These are phyloP conservation scores for Botrytis pseudocinerea DNA, from an alignment of 2,329 filamentous ascomycete species.

Conservation along the genomic window DNA sequence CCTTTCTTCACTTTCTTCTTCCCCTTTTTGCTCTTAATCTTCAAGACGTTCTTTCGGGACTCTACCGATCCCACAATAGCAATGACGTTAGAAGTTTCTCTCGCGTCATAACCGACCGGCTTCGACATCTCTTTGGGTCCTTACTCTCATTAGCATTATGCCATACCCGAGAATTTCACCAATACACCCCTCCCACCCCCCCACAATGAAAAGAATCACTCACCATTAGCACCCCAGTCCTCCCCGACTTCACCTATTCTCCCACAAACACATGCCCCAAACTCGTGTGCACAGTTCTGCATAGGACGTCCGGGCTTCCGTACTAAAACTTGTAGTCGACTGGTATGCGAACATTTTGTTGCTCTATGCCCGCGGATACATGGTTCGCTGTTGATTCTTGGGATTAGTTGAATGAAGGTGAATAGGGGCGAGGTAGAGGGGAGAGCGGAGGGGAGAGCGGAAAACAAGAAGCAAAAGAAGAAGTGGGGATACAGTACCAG, in stretches of 20 bases:
- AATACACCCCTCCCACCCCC: not conserved
- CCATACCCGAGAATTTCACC: not conserved
- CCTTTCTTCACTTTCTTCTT: not conserved
- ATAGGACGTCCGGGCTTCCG: slow-evolving; percentile 38
- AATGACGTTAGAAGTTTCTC: not conserved
- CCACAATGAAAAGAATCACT: not conserved
- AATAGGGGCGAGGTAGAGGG: accelerated
- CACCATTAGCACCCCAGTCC: not conserved
- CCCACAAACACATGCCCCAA: slow-evolving; percentile 28
- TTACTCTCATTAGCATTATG: not conserved
- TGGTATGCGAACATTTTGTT: slow-evolving; percentile 35
- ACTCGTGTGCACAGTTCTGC: slow-evolving; percentile 36
- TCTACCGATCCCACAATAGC: not conserved
- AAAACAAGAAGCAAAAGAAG: not conserved
- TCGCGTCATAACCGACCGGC: not conserved
- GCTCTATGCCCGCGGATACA: slow-evolving; percentile 39
- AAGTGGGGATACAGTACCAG: slow-evolving; percentile 34
- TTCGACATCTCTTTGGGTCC: not conserved
- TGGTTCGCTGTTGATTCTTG: slow-evolving; percentile 30
- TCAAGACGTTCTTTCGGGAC: not conserved
- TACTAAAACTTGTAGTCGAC: slow-evolving; percentile 35
- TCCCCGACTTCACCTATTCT: not conserved
- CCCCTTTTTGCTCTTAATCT: not conserved
- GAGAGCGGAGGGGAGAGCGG: accelerated
- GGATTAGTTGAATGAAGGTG: not conserved